A percentile compares a stretch with the other conserved stretches of the same genome.
These are phyloP conservation scores for Acanthochlamys bracteata DNA, from an alignment of 106 monocot genomes.

Conservation along the genomic window DNA sequence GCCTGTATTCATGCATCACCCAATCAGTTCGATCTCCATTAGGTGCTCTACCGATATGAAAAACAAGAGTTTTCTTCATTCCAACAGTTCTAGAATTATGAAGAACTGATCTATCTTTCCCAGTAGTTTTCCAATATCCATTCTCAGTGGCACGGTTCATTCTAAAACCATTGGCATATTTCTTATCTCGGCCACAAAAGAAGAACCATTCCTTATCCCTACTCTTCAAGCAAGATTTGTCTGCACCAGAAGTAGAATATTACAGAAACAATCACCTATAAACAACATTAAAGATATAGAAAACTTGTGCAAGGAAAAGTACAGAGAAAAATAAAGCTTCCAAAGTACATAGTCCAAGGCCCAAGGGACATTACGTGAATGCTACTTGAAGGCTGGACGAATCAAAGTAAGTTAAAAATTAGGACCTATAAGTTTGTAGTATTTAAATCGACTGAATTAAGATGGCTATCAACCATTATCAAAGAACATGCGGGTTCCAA, in stretches of 20 bases:
- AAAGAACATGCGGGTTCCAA: no score
- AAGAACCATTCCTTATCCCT: conserved; percentile 73
- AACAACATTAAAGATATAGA: no score
- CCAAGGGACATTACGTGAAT: background rate
- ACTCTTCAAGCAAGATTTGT: conserved; percentile 41
- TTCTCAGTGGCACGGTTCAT: conserved; percentile 52
- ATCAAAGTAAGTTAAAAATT: no score
- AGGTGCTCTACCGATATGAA: conserved; percentile 52
- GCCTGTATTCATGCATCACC: conserved; percentile 78
- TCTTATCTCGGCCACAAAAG: conserved; percentile 55
- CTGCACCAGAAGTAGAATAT: conserved; percentile 20
- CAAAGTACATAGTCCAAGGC: background rate
- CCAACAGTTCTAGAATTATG: conserved; percentile 45
- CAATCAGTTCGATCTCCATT: conserved; percentile 57
- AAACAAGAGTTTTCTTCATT: conserved; percentile 63
- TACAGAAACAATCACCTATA: no score
- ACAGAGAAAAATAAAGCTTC: no score
- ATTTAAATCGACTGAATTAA: no score
- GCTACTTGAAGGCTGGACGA: background rate
- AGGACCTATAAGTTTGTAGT: no score
- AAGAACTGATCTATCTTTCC: conserved; percentile 40
- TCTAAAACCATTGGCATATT: conserved; percentile 43
- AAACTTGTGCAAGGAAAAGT: no score
- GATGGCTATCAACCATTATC: no score
- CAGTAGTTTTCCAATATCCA: conserved; percentile 82